phyloP scores from a whole-genome alignment of 441 rosid species.

The Populus hybrid region DNA sequence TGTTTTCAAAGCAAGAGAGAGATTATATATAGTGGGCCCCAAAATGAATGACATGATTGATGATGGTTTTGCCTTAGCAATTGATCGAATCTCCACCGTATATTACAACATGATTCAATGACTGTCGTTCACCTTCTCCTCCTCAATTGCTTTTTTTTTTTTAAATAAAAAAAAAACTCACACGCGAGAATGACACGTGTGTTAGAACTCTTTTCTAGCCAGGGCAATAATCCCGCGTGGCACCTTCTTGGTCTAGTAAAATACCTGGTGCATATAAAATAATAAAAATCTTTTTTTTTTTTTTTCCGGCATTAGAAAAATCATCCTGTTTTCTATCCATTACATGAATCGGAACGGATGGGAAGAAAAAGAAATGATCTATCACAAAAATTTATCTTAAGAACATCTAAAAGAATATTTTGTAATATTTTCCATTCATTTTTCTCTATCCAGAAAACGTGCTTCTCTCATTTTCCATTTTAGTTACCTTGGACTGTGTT shows the following conservation, averaged over 20 bases:
- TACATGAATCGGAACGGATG: too few species aligned
- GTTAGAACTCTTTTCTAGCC: background rate
- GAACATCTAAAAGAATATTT: too few species aligned
- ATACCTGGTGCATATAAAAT: background rate
- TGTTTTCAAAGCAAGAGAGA: background rate
- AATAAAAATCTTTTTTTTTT: too few species aligned
- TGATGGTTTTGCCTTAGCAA: background rate
- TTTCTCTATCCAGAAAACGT: too few species aligned
- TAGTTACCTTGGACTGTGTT: too few species aligned
- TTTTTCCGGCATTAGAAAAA: too few species aligned
- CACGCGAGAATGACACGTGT: background rate
- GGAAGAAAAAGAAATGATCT: too few species aligned
- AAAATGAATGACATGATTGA: background rate
- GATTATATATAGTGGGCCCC: slow-evolving; percentile 16
- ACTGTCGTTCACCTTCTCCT: slow-evolving; percentile 35
- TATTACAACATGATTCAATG: slow-evolving; percentile 19
- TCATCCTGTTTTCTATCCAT: too few species aligned
- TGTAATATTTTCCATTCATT: too few species aligned
- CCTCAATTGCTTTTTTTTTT: background rate
- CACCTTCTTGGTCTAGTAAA: background rate
- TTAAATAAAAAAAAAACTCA: background rate
- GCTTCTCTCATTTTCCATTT: too few species aligned
- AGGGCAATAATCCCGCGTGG: background rate
- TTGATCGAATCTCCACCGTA: slow-evolving; percentile 14
- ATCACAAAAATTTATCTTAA: too few species aligned